These are phyloP conservation scores for Seiridium unicorne DNA, from an alignment of 2,329 filamentous ascomycete genomes.

Conservation along the genomic window DNA sequence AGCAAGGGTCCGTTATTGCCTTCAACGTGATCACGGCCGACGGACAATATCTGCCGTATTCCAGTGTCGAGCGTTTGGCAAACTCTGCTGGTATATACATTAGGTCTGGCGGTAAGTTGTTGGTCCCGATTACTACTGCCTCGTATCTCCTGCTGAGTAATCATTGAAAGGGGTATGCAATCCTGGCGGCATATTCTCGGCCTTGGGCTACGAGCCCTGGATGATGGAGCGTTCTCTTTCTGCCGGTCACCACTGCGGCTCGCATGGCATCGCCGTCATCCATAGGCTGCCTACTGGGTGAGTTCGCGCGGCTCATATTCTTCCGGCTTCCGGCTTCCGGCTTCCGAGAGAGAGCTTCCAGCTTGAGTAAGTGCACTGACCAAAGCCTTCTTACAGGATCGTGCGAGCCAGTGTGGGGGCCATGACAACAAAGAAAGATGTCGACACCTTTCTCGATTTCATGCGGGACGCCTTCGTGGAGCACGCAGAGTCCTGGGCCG, in stretches of 20 bases:
- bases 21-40: constrained; percentile 59
- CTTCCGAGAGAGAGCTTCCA: too few relatives aligned
- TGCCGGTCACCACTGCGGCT: constrained; percentile 56
- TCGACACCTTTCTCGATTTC: constrained; percentile 48
- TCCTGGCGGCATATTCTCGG: constrained; percentile 44
- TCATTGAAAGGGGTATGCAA: constrained; percentile 42
- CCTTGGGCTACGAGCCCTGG: constrained; percentile 48
- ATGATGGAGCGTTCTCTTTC: constrained; percentile 55
- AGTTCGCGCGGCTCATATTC: constrained; percentile 10
- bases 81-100: constrained; percentile 57
- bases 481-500: background rate
- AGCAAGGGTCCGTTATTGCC: constrained; percentile 61
- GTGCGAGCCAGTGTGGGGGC: constrained; percentile 61
- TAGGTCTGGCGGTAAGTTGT: constrained; percentile 49
- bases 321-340: too few relatives aligned
- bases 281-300: constrained; percentile 53
- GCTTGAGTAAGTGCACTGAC: background rate
- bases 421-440: constrained; percentile 56
- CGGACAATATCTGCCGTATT: constrained; percentile 54
- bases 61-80: constrained; percentile 57
- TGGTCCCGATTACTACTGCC: background rate
- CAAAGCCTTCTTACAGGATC: constrained; percentile 36
- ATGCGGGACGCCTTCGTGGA: constrained; percentile 36
- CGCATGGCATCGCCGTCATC: constrained; percentile 51
- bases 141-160: background rate